phyloP scores from a whole-genome alignment of 306 rosid genomes.

The Lathyrus sativus region DNA sequence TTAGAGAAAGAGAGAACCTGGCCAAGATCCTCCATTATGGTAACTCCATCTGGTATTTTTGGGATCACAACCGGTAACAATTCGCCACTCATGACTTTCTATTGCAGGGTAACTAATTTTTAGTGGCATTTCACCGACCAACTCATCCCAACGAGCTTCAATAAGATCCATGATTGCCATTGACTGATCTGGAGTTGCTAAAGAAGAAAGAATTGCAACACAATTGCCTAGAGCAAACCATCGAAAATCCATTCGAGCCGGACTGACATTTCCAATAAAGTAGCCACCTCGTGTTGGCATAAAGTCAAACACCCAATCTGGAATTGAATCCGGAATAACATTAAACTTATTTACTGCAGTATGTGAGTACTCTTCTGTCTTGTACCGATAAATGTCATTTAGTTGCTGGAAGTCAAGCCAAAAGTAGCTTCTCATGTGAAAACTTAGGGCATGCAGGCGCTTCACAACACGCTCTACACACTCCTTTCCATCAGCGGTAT shows the following conservation, averaged over 20 bases:
- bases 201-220: conserved; percentile 81
- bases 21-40: conserved; percentile 98
- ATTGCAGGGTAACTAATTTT: conserved; percentile 86
- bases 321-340: conserved; percentile 94
- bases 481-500: conserved; percentile 80
- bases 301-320: conserved; percentile 88
- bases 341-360: conserved; percentile 95
- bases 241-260: conserved; percentile 95
- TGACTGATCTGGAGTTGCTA: conserved; percentile 91
- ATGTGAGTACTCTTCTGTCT: conserved; percentile 94
- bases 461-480: conserved; percentile 76
- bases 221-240: conserved; percentile 93
- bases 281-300: conserved; percentile 93
- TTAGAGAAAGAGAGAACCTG: conserved; percentile 63
- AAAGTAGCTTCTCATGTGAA: conserved; percentile 86
- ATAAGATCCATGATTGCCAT: conserved; percentile 92
- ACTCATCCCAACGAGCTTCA: conserved; percentile 94
- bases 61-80: conserved; percentile 91
- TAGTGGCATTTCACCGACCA: conserved; percentile 92
- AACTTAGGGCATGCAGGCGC: conserved; percentile 88
- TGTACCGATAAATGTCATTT: conserved; percentile 86
- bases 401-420: conserved; percentile 94
- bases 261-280: conserved; percentile 91
- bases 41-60: conserved; percentile 97
- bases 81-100: conserved; percentile 88